Percentiles rank a stretch among this genome's conserved stretches.
Evolutionary conservation across 148 eudicot genomes (phyloP).

Genomic region (Vaccinium darrowii): DNA sequence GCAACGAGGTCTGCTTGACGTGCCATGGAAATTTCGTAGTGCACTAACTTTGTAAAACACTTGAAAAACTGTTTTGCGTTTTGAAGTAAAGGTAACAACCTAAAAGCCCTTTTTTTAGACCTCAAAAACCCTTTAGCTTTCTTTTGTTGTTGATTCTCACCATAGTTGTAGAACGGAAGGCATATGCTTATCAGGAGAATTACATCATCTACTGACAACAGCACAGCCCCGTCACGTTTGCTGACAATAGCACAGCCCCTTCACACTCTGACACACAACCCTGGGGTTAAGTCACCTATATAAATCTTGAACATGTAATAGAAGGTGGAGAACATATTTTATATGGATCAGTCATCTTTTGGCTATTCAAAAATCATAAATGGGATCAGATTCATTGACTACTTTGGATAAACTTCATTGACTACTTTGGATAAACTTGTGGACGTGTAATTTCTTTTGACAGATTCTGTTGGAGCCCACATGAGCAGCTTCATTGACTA

Average conservation of each 20-base stretch:
- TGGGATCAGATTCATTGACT: neutral
- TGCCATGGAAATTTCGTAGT: constrained; percentile 8
- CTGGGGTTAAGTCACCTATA: neutral
- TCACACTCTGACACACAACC: neutral
- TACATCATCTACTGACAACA: neutral
- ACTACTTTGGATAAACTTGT: neutral
- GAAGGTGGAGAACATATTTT: neutral
- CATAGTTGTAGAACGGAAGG: neutral
- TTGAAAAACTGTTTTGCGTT: neutral
- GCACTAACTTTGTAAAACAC: neutral
- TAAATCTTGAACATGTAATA: neutral
- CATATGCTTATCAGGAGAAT: neutral
- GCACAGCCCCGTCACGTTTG: neutral
- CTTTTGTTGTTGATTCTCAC: neutral
- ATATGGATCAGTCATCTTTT: neutral
- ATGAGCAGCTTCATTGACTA: neutral
- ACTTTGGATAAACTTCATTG: neutral
- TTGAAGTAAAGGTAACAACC: neutral
- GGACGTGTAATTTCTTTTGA: neutral
- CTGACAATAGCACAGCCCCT: neutral
- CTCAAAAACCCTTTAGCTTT: neutral
- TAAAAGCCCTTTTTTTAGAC: constrained; percentile 11
- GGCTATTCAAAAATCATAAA: neutral
- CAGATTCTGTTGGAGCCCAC: neutral
- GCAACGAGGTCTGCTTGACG: neutral